phyloP scores from a whole-genome alignment of 129 eudicot genomes.

The Oenanthe sinensis region DNA sequence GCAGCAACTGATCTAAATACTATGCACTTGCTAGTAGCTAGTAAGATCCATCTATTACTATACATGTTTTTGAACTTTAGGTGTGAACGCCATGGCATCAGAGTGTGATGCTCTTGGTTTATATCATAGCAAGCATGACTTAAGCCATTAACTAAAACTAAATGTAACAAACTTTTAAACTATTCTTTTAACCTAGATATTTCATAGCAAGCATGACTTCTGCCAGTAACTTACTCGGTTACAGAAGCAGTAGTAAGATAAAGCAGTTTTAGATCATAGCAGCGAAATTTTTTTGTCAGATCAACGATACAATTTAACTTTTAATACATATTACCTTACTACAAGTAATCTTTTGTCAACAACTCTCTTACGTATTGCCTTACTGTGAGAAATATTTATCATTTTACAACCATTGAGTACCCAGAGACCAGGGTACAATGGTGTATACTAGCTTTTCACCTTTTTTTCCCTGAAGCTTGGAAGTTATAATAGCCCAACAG shows the following conservation, averaged over 20 bases:
- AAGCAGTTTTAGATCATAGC: neutral
- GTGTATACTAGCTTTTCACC: neutral
- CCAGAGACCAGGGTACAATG: neutral
- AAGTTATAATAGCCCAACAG: neutral
- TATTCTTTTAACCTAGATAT: neutral
- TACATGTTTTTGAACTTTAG: neutral
- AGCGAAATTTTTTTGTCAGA: neutral
- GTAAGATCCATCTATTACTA: neutral
- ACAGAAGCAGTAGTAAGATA: neutral
- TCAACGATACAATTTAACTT: neutral
- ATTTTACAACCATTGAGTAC: neutral
- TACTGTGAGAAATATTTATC: neutral
- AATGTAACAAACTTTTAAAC: neutral
- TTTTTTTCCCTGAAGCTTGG: neutral
- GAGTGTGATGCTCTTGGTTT: neutral
- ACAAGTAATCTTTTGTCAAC: neutral
- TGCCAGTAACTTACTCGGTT: neutral
- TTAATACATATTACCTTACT: neutral
- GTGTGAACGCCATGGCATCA: neutral
- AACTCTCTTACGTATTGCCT: neutral
- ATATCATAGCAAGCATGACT: too few species aligned
- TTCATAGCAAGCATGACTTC: neutral
- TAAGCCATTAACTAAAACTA: neutral
- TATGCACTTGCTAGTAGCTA: too few species aligned
- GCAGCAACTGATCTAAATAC: neutral